Evolutionary conservation across 2,329 filamentous ascomycete genomes (phyloP).

Genomic region (Colletotrichum sp.): DNA sequence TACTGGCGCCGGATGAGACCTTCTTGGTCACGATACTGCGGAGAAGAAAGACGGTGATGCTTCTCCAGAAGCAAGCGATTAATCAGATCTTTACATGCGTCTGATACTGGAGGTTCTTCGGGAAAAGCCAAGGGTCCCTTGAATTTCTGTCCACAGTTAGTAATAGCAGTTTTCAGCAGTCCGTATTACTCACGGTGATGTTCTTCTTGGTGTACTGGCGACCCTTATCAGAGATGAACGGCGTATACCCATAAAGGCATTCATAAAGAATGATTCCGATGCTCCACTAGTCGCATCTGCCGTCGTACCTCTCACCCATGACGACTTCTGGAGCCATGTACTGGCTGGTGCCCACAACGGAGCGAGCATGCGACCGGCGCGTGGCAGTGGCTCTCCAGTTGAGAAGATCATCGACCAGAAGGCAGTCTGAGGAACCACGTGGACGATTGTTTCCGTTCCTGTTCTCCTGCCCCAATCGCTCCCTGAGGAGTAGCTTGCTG

Average conservation of each 20-base stretch:
- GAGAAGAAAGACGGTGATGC: constrained; percentile 75
- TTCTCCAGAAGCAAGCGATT: constrained; percentile 75
- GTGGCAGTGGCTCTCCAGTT: constrained; percentile 73
- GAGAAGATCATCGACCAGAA: constrained; percentile 55
- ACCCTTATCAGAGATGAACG: constrained; percentile 81
- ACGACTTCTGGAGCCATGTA: constrained; percentile 99
- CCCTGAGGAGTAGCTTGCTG: constrained; percentile 25
- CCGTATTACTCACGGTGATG: constrained; percentile 67
- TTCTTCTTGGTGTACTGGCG: constrained; percentile 85
- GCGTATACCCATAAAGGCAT: constrained; percentile 90
- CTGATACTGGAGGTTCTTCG: constrained; percentile 64
- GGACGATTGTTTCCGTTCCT: background rate
- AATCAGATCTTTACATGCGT: constrained; percentile 80
- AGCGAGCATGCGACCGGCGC: constrained; percentile 77
- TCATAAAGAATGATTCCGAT: constrained; percentile 94
- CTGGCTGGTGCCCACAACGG: constrained; percentile 92
- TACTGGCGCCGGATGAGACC: constrained; percentile 48
- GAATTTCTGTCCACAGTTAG: constrained; percentile 61
- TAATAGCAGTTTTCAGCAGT: background rate
- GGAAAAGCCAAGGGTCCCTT: constrained; percentile 75
- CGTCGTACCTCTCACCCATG: constrained; percentile 82
- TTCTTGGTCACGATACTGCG: constrained; percentile 16
- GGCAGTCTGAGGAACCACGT: background rate
- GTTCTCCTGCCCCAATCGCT: background rate
- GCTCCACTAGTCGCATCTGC: constrained; percentile 96